phyloP scores from a whole-genome alignment of 176 grass and related monocot genomes.

The Oryza brachyantha region DNA sequence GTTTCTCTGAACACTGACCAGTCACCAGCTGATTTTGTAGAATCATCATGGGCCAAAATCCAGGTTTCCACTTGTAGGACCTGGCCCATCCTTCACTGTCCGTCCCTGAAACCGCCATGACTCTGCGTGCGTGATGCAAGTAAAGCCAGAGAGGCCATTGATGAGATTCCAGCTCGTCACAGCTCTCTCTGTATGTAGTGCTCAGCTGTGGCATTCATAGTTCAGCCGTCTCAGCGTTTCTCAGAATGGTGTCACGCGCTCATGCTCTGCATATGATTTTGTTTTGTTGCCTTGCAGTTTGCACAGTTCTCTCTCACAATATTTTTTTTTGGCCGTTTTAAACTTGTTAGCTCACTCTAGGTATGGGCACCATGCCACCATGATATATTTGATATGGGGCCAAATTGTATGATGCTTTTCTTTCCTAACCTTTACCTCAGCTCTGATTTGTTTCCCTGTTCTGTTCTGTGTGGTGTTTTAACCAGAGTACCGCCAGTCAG shows the following conservation, averaged over 20 bases:
- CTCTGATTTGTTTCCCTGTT: not conserved
- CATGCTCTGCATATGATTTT: not conserved
- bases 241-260: not conserved
- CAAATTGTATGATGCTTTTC: not conserved
- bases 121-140: slow-evolving; percentile 25
- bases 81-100: slow-evolving; percentile 32
- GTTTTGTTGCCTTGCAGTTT: not conserved
- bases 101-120: slow-evolving; percentile 9
- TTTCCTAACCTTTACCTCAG: not conserved
- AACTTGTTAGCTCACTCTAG: not conserved
- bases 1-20: slow-evolving; percentile 34
- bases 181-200: slow-evolving; percentile 18
- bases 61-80: slow-evolving; percentile 46
- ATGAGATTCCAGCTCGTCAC: slow-evolving; percentile 32
- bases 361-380: slow-evolving; percentile 10
- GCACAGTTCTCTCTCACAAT: not conserved
- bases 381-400: not conserved
- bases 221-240: slow-evolving; percentile 22
- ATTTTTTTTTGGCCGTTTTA: too few species aligned
- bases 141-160: slow-evolving; percentile 33
- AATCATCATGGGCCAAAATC: slow-evolving; percentile 39
- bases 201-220: slow-evolving; percentile 27
- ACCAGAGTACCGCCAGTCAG: not conserved
- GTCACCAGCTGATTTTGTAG: slow-evolving; percentile 31
- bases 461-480: not conserved